A percentile compares a stretch with the other conserved stretches of the same genome.
These are phyloP conservation scores for Chlorella sorokiniana DNA, from an alignment of 139 green algal genomes.

Conservation along the genomic window DNA sequence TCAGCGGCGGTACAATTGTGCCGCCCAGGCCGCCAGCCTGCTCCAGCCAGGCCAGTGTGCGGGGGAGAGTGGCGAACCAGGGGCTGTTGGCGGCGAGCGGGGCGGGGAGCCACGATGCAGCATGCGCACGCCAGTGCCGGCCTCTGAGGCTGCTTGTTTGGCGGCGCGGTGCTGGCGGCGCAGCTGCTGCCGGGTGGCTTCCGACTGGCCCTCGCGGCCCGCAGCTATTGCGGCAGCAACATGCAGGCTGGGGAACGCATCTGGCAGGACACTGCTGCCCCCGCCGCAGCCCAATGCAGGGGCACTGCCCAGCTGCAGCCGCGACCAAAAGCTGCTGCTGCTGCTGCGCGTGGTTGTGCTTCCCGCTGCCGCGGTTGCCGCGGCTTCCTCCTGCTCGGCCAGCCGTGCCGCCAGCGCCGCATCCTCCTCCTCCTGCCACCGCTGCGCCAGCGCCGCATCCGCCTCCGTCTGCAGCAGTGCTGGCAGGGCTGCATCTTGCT, in stretches of 20 bases:
- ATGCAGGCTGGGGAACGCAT: background rate
- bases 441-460: background rate
- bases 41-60: too few species aligned
- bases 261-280: background rate
- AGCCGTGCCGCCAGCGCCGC: background rate
- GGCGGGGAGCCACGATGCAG: background rate
- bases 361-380: background rate
- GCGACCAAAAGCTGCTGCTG: conserved; percentile 1
- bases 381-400: background rate
- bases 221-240: background rate
- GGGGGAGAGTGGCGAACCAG: too few species aligned
- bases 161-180: background rate
- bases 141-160: background rate
- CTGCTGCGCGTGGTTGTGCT: background rate
- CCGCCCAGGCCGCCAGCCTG: background rate
- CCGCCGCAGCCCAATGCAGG: background rate
- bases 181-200: background rate
- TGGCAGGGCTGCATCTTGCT: background rate
- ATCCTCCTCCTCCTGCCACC: conserved; percentile 14
- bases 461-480: background rate
- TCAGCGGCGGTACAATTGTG: too few species aligned
- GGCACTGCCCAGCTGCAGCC: background rate
- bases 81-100: too few species aligned
- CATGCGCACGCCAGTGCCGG: background rate
- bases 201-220: background rate